Evolutionary conservation across 345 rosid species (phyloP).

Genomic region (Gossypium australe): DNA sequence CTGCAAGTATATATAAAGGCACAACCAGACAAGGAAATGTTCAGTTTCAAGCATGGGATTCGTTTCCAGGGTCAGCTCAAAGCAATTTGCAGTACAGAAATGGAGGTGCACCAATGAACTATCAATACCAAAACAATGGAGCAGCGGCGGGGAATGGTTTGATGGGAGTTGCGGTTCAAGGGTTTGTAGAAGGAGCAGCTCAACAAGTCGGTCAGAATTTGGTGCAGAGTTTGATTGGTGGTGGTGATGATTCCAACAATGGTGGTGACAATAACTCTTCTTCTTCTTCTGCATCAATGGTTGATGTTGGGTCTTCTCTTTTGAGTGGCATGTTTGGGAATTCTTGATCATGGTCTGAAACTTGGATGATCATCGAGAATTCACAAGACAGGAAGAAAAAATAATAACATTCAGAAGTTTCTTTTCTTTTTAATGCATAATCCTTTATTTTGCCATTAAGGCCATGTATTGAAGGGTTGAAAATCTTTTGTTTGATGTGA

Average conservation of each 20-base stretch:
- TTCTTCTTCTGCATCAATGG: not conserved
- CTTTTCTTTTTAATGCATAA: not conserved
- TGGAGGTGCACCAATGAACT: not conserved
- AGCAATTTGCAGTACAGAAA: slow-evolving; percentile 3
- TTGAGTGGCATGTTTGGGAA: not conserved
- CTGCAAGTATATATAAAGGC: not conserved
- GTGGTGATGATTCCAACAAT: slow-evolving; percentile 15
- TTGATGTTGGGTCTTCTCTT: not conserved
- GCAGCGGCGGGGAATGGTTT: slow-evolving; percentile 3
- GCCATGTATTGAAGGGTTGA: not conserved
- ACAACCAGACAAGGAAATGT: slow-evolving; percentile 9
- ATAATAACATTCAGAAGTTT: not conserved
- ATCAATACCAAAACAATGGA: slow-evolving; percentile 4
- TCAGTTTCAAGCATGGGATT: slow-evolving; percentile 22
- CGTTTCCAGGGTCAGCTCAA: slow-evolving; percentile 25
- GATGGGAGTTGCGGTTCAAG: slow-evolving; percentile 11
- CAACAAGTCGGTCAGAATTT: slow-evolving; percentile 27
- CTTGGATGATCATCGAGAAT: not conserved
- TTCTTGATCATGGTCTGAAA: not conserved
- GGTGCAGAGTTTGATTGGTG: slow-evolving; percentile 16
- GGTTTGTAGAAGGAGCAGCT: slow-evolving; percentile 19
- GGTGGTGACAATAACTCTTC: not conserved
- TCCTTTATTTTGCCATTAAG: not conserved
- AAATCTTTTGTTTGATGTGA: not conserved
- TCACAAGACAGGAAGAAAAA: too few relatives aligned